Base-by-base conservation (phyloP, 257 asterid genomes). In the Solanum chmielewskii region DNA sequence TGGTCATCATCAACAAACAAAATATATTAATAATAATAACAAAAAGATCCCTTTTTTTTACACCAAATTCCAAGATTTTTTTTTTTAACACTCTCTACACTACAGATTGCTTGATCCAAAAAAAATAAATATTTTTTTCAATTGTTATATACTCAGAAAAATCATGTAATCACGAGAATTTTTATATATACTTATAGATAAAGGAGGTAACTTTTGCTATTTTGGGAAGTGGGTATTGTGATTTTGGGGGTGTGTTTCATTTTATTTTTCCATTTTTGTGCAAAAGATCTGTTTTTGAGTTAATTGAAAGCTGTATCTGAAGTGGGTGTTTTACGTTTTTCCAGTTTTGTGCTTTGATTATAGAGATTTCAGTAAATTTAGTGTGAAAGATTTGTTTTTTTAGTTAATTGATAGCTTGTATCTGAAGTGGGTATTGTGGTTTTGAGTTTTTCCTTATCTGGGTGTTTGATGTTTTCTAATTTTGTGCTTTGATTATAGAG, bases 51-150 rank as follows among this genome's bases (percentile, higher is more conserved):
- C 3, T 21, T 20, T 39, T 37, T 11, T 74, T 39, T 11, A 39
- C 82, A 6, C 18, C 52, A 74, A 74, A 39, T 74, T 74, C 52
- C 82, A 37, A 74, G 5, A 39, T 39, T 71, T 39, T 71, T 2
- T 73, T 20, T 15, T 52, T 0, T 5, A 41, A 21, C 83, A 41
- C 60, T n/a, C 23, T 76, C 16, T 13, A 56, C 86, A 74, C 82
- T 74, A 18, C 33, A 39, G 11, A 23, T 11, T 37, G 66, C 90
- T 86, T 88, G 92, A 92, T 90, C 93, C 84, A 68, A 83, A 64
- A 84, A 33, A 25, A 33, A 7, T 1, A 56, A 52, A 18, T 87
- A 84, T 37, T 25, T 41, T 81, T 3, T 21, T 37, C 25, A 29
- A 56, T 76, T 35, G 9, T 21, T 49, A 5, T 71, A 20, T 25